Conservation (phyloP, 2,329 filamentous ascomycete genomes). For the Blastomyces gilchristii region DNA sequence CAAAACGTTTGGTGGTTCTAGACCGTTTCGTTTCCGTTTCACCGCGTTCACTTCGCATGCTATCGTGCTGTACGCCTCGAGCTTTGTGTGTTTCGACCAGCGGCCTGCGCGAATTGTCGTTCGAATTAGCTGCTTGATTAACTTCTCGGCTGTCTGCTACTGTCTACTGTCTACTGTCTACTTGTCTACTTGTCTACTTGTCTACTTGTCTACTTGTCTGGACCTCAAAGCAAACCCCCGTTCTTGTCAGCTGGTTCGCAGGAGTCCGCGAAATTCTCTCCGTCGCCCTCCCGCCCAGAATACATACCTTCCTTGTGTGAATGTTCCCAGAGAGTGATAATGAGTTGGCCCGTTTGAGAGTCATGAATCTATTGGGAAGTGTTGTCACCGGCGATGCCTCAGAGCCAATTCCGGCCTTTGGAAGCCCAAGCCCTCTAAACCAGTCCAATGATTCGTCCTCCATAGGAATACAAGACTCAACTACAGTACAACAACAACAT, state of each 20-base stretch:
- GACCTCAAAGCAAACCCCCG: neutral
- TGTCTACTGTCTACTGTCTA: too few species aligned
- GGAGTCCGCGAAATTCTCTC: neutral
- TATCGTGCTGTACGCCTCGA: neutral
- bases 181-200: too few species aligned
- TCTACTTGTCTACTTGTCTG: neutral
- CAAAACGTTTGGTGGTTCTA: neutral
- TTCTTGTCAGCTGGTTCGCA: too few species aligned
- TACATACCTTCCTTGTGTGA: neutral
- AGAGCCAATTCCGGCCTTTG: neutral
- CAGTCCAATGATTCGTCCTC: neutral
- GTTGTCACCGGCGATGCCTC: neutral
- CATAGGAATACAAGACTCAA: neutral
- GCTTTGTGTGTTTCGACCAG: neutral
- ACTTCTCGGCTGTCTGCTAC: neutral
- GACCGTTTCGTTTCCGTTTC: neutral
- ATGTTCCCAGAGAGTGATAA: neutral
- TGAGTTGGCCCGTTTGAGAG: neutral
- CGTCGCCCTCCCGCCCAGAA: too few species aligned
- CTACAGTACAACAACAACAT: neutral
- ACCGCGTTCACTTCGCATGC: neutral
- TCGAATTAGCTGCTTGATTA: neutral
- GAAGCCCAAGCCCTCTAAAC: neutral
- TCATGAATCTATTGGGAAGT: neutral
- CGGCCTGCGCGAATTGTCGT: neutral